These are phyloP conservation scores for Neurospora cerealis DNA, from an alignment of 495 filamentous ascomycete species.

Conservation along the genomic window DNA sequence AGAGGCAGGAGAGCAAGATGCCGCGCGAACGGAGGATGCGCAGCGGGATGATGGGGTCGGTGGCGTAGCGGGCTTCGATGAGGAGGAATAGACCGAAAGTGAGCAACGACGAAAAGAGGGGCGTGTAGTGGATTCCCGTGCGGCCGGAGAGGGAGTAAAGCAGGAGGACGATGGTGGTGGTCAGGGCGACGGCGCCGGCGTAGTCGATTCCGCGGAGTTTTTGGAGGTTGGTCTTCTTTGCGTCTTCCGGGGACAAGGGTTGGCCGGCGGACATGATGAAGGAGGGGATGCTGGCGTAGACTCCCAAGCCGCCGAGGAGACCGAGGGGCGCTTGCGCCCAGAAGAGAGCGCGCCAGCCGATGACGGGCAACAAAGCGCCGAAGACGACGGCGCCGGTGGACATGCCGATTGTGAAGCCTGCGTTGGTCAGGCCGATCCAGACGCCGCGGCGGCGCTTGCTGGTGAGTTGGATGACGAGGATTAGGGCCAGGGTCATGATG, in stretches of 20 bases:
- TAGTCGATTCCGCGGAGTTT: constrained; percentile 61
- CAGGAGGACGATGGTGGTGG: constrained; percentile 47
- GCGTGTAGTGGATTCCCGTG: constrained; percentile 38
- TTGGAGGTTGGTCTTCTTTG: constrained; percentile 18
- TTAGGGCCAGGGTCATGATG: constrained; percentile 54
- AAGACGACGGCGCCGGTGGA: constrained; percentile 60
- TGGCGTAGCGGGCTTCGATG: constrained; percentile 46
- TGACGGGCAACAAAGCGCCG: constrained; percentile 48
- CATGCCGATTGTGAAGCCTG: constrained; percentile 58
- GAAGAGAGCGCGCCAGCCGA: constrained; percentile 65
- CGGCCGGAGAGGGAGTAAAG: constrained; percentile 54
- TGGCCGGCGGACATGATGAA: constrained; percentile 21
- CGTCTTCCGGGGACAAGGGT: background rate
- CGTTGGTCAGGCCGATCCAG: constrained; percentile 53
- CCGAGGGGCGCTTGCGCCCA: constrained; percentile 52
- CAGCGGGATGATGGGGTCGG: constrained; percentile 63
- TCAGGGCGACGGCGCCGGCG: constrained; percentile 50
- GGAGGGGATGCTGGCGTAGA: constrained; percentile 50
- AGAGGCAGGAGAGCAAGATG: constrained; percentile 56
- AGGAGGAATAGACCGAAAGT: constrained; percentile 48
- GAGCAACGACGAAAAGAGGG: constrained; percentile 45
- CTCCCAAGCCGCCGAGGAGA: constrained; percentile 43
- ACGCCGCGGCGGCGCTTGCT: constrained; percentile 54
- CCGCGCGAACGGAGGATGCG: constrained; percentile 50
- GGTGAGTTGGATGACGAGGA: constrained; percentile 59